These are phyloP conservation scores for Silene coronaria DNA, from an alignment of 179 eudicot genomes.

Conservation along the genomic window DNA sequence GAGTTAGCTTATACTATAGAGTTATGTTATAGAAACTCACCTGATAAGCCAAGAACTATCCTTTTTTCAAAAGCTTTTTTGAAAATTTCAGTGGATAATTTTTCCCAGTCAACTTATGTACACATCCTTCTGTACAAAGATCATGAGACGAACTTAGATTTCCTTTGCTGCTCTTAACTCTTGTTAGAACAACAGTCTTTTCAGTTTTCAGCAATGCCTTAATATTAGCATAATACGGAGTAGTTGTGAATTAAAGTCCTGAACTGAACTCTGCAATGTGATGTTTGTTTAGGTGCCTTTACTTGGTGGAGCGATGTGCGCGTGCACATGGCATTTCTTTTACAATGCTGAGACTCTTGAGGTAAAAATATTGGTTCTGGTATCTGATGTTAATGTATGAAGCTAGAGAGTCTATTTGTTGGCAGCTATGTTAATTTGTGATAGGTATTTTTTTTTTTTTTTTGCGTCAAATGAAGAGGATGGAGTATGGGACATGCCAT, in stretches of 20 bases:
- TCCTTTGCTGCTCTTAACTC: not conserved
- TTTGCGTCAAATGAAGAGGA: not conserved
- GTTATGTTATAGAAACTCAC: not conserved
- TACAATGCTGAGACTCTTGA: conserved; percentile 80
- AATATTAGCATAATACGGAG: not conserved
- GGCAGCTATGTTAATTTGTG: not conserved
- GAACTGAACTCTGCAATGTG: conserved; percentile 10
- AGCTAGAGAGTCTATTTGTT: not conserved
- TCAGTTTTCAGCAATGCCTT: not conserved
- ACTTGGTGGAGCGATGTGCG: conserved; percentile 97
- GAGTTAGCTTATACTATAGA: not conserved
- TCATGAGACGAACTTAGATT: not conserved
- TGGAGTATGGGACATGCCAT: not conserved
- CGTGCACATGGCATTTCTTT: conserved; percentile 99
- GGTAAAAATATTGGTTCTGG: conserved; percentile 28
- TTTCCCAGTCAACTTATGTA: not conserved
- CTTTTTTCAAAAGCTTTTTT: not conserved
- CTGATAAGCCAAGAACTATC: not conserved
- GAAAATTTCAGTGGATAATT: not conserved
- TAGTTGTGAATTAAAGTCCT: not conserved
- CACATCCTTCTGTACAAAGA: not conserved
- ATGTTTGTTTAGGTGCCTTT: conserved; percentile 60
- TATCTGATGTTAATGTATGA: not conserved
- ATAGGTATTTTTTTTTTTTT: too few relatives aligned
- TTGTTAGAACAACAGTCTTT: not conserved